phyloP scores from a whole-genome alignment of 148 eudicot genomes.

The Beta vulgaris region DNA sequence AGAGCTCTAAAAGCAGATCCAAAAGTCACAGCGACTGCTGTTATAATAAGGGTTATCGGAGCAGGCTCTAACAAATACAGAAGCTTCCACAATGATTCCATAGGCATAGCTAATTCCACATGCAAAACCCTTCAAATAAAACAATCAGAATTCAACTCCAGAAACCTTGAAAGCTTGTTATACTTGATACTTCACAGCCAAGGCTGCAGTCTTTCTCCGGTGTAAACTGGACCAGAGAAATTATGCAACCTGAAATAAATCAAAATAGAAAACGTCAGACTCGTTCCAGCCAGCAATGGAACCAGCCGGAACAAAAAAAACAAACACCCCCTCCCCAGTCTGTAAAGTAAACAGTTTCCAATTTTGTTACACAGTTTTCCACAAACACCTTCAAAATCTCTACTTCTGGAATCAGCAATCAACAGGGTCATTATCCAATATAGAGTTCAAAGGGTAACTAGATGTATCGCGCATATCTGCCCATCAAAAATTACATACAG shows the following conservation, averaged over 20 bases:
- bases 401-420: background rate
- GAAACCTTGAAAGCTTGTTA: background rate
- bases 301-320: background rate
- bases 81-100: slow-evolving; percentile 91
- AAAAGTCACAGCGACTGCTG: slow-evolving; percentile 83
- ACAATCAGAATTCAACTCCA: background rate
- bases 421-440: no score
- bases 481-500: background rate
- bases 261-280: slow-evolving; percentile 2
- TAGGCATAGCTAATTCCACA: slow-evolving; percentile 49
- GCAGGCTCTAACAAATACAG: slow-evolving; percentile 86
- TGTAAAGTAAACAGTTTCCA: no score
- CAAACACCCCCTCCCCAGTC: background rate
- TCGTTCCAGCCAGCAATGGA: background rate
- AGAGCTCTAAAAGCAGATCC: slow-evolving; percentile 93
- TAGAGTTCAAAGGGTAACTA: no score
- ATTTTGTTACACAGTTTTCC: background rate
- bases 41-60: slow-evolving; percentile 72
- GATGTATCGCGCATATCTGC: background rate
- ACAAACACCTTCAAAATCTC: background rate
- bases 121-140: slow-evolving; percentile 9
- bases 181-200: slow-evolving; percentile 16
- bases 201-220: slow-evolving; percentile 32
- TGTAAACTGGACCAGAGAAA: slow-evolving; percentile 30
- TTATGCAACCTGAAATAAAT: slow-evolving; percentile 36